phyloP scores from a whole-genome alignment of 1,139 yeast genomes.

The Debaryomyces singareniensis region DNA sequence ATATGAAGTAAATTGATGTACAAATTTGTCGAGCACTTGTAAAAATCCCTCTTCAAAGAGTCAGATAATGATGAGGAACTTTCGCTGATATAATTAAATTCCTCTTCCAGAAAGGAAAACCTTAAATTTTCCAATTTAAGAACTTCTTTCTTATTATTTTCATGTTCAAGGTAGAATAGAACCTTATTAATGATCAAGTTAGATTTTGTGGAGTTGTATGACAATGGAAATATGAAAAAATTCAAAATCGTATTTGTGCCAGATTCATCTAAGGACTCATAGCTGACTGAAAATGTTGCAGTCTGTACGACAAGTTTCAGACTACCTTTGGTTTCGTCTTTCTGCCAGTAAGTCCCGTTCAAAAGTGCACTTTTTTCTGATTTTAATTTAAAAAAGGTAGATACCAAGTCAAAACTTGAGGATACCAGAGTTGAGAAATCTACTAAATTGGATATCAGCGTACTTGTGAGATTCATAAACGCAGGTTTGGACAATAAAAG shows the following conservation, averaged over 20 bases:
- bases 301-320: constrained; percentile 27
- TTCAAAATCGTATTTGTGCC: no score
- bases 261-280: constrained; percentile 7
- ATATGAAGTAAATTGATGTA: not conserved
- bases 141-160: constrained; percentile 9
- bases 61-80: not conserved
- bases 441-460: not conserved
- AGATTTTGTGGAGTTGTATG: constrained; percentile 24
- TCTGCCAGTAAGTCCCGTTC: constrained; percentile 1
- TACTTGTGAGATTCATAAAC: constrained; percentile 21
- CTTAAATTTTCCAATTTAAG: constrained; percentile 16
- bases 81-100: constrained; percentile 17
- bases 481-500: constrained; percentile 41
- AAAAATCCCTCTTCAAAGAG: not conserved
- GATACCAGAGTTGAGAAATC: not conserved
- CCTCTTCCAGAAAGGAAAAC: constrained; percentile 14
- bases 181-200: constrained; percentile 26
- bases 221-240: constrained; percentile 28
- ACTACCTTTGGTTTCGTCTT: constrained; percentile 1
- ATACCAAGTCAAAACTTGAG: not conserved
- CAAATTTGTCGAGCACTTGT: not conserved
- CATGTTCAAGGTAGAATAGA: constrained; percentile 11
- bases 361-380: not conserved
- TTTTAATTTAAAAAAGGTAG: not conserved
- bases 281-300: constrained; percentile 16